Base-by-base conservation (phyloP, 78 protist genomes). In the Dictyostelium intermedium region DNA sequence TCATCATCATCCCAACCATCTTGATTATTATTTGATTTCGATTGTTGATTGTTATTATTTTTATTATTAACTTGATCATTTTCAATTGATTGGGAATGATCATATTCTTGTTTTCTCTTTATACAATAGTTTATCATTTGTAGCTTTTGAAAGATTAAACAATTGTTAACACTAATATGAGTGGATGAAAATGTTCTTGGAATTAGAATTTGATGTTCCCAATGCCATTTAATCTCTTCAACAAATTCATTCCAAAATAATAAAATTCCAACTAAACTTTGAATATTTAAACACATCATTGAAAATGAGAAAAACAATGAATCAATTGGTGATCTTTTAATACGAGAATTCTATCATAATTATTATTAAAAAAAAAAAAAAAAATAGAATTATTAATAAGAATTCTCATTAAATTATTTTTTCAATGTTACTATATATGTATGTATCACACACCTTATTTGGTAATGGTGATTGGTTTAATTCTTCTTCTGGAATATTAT, bases 91-190 rank as follows among this genome's bases (percentile, higher is more conserved):
- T 72, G 79, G 34, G 8, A 32, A 34, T 72, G 39, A 34, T 72
- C 45, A 72, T 72, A 72, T 34, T 72, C 79, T 34, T 72, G 79
- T 72, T 34, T 89, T 89, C 47, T 80, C 39, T 37, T 66, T 45
- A 89, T 80, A 80, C 94, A 89, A 80, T 80, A 89, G 50, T 89
- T 89, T 14, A 89, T 89, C 94, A 89, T 89, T 78, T 89, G 94
- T 66, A 89, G 35, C 25, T 89, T 78, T 70, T 89, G 94, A 50
- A 66, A 89, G 16, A 89, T 80, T 50, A 89, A 70, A 80, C 87
- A 80, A 69, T 80, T 60, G 35, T 89, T 78, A 23, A 77, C 84
- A 47, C 83, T 89, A 23, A 89, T 89, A 1, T 89, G 85, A 70
- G 69, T 34, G 25, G 87, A 81, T 8, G 60, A 45, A 70, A 89